Base-by-base conservation (phyloP, 805 yeast genomes). In the Yarrowia sp. region DNA sequence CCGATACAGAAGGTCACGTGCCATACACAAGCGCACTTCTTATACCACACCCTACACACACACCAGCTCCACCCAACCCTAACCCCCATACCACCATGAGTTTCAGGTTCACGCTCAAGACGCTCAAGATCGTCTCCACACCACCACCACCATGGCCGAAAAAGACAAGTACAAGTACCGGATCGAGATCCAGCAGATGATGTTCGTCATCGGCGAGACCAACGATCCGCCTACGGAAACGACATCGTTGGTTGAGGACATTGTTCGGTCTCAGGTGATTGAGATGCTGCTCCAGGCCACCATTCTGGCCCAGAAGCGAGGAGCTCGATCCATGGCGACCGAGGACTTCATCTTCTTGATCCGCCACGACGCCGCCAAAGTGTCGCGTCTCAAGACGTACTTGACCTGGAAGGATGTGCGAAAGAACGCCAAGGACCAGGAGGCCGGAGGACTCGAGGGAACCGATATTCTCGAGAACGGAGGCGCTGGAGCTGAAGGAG, bases 331-430 rank as follows among this genome's bases (percentile, higher is more conserved):
- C 3, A 87, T 94, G 9, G 80, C 91, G 0, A 90, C 97, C 0
- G 99, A 94, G 72, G 99, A 94, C 72, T 88, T 94, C 36, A 93
- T 94, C 41, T 94, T 92, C 68, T 75, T 93, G 53, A 93, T 94
- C 63, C 80, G 99, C 47, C 96, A 91, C 70, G 98, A 94, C 69
- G 86, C 83, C 67, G 97, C 97, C 25, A 94, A 94, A 70, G 98
- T 94, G 6, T 90, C 90, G 68, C 78, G 99, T 63, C 77, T 94
- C 38, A 80, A 97, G 66, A 93, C 97, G 0, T 94, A 94, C 69
- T 75, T 94, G 22, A 87, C 96, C 1, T 94, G 99, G 99, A 94
- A 94, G 69, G 99, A 94, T 72, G 91, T 94, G 42, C 85, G 99
- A 58, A 94, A 94, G 66, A 83, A 84, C 66, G 88, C 87, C 0